phyloP scores from a whole-genome alignment of 768 basidiomycete genomes.

The Pisolithus sp. region DNA sequence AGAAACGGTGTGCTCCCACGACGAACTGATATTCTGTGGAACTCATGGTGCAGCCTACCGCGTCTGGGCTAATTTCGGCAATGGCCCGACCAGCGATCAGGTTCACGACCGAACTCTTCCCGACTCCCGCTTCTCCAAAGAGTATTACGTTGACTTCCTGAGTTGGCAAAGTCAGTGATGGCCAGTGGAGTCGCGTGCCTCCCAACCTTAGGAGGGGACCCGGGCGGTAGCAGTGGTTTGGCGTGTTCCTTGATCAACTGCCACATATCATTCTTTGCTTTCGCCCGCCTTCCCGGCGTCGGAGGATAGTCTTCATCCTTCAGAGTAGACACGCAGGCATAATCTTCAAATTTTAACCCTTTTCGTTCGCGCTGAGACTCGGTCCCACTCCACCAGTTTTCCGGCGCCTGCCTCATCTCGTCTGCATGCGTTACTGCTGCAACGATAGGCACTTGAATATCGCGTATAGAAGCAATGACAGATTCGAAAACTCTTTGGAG shows the following conservation, averaged over 20 bases:
- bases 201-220: not conserved
- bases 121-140: constrained; percentile 5
- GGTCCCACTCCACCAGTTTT: not conserved
- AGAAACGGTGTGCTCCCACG: constrained; percentile 1
- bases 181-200: not conserved
- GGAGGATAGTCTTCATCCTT: not conserved
- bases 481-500: not conserved
- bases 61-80: constrained; percentile 18
- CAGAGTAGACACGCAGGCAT: not conserved
- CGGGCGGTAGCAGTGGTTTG: not conserved
- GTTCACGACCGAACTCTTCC: constrained; percentile 10
- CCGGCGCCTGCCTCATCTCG: not conserved
- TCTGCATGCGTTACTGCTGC: not conserved
- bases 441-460: not conserved
- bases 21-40: constrained; percentile 3
- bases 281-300: not conserved
- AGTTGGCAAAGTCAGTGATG: not conserved
- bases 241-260: not conserved
- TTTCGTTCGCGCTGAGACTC: not conserved
- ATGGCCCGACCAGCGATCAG: constrained; percentile 6
- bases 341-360: not conserved
- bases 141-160: constrained; percentile 1
- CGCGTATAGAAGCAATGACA: not conserved
- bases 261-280: not conserved
- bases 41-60: constrained; percentile 24